Base-by-base conservation (phyloP, 495 filamentous ascomycete species). In the Cetradonia linearis region DNA sequence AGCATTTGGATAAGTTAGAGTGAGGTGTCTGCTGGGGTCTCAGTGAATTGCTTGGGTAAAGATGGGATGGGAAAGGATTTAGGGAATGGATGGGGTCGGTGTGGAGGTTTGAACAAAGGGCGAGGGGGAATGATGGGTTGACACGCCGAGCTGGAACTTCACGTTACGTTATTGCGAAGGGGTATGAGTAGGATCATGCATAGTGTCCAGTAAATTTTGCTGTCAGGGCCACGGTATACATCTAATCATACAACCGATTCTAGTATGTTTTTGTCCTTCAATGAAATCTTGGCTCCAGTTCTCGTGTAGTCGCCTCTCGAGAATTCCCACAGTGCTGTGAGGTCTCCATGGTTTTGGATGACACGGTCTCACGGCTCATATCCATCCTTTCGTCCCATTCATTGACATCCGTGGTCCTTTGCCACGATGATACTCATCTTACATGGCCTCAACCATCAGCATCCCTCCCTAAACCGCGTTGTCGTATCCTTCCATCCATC, bases 1-100 rank as follows among this genome's bases (percentile, higher is more conserved):
- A 96, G 70, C 92, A 96, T 77, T 70, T 98, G 72, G 93, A 98
- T 70, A 98, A 98, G 69, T 73, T 98, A 72, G 93, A 98, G 71
- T 98, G 67, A 76, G 33, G n/a, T 2, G 40, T 2, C 28, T 13
- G 10, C 16, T 33, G 31, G 33, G 14, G 7, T 7, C n/a, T 3
- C n/a, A 44, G 4, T 55, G 9, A 54, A 33, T 1, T 27, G 23
- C 28, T 28, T 53, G 47, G 30, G 47, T 25, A 53, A 28, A 36
- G 61, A 40, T 3, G 8, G 31, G 14, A 10, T 60, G 16, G 25
- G 34, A 34, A 33, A 18, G 5, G 5, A 18, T 25, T 58, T 33
- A 23, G n/a, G 27, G 25, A 16, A 16, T 20, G 28, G 18, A 25
- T 38, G 48, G 18, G 20, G 47, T 31, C 16, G 5, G 25, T 48